Conservation (phyloP, 495 filamentous ascomycete genomes). For the Tuber indicum region DNA sequence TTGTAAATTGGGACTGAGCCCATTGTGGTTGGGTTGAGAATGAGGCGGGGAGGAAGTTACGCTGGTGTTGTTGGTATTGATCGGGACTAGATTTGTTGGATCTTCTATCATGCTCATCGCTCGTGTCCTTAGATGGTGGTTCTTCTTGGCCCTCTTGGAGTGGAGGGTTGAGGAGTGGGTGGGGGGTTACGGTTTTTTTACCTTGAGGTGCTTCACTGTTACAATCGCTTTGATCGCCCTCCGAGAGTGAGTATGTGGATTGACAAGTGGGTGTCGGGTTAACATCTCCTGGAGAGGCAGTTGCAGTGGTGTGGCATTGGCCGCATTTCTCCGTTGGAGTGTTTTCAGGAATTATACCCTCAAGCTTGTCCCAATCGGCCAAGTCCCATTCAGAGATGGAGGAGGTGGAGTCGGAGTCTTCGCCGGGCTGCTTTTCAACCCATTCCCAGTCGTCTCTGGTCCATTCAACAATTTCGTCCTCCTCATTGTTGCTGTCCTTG, state of each 20-base stretch:
- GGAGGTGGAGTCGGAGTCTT: not conserved
- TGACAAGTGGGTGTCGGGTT: not conserved
- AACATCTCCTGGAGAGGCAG: not conserved
- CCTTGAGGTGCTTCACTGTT: not conserved
- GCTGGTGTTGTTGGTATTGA: not conserved
- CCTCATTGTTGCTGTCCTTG: not conserved
- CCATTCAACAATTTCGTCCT: not conserved
- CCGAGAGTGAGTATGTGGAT: not conserved
- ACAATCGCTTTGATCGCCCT: not conserved
- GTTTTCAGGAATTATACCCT: not conserved
- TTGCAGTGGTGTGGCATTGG: not conserved
- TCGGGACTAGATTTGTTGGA: not conserved
- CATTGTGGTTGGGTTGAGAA: not conserved
- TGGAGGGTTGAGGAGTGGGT: not conserved
- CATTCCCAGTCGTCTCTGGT: not conserved
- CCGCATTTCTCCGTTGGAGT: not conserved
- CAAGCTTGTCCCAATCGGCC: not conserved
- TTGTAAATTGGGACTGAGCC: not conserved
- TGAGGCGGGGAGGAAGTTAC: not conserved
- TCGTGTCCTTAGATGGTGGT: conserved; percentile 3
- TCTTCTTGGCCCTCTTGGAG: conserved; percentile 6
- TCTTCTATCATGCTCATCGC: not conserved
- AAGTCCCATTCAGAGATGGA: not conserved
- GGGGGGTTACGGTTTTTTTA: not conserved
- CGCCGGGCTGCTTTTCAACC: not conserved